phyloP scores from a whole-genome alignment of 106 monocot genomes.

The Allium cepa region DNA sequence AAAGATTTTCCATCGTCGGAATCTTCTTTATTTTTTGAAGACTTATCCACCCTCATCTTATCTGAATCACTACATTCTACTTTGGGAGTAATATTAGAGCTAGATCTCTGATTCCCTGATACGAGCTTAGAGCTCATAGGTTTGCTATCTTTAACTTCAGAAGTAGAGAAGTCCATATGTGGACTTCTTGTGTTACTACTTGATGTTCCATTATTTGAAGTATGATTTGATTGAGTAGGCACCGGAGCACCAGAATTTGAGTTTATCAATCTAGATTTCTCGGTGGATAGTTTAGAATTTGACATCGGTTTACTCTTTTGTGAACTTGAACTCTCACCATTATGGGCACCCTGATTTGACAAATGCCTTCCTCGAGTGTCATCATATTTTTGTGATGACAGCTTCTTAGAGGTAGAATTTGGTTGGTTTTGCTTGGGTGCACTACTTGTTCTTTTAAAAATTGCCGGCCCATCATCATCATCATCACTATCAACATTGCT shows the following conservation, averaged over 20 bases:
- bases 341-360: slow-evolving; percentile 7
- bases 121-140: slow-evolving; percentile 4
- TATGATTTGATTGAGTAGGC: slow-evolving; percentile 3
- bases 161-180: background rate
- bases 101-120: too few species aligned
- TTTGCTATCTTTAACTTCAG: slow-evolving; percentile 16
- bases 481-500: slow-evolving; percentile 17
- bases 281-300: slow-evolving; percentile 7
- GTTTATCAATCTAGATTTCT: slow-evolving; percentile 5
- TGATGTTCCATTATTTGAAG: slow-evolving; percentile 3
- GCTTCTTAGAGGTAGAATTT: slow-evolving; percentile 24
- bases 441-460: slow-evolving; percentile 35
- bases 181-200: background rate
- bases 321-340: slow-evolving; percentile 9
- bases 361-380: slow-evolving; percentile 4
- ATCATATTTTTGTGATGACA: slow-evolving; percentile 22
- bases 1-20: slow-evolving; percentile 12
- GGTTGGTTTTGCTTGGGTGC: slow-evolving; percentile 23
- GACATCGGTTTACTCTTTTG: slow-evolving; percentile 16
- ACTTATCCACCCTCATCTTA: slow-evolving; percentile 13
- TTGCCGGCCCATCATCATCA: slow-evolving; percentile 43
- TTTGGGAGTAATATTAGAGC: too few species aligned
- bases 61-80: background rate
- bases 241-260: slow-evolving; percentile 3
- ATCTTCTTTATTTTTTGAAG: slow-evolving; percentile 20